These are phyloP conservation scores for Solidago caesia DNA, from an alignment of 129 eudicot genomes.

Conservation along the genomic window DNA sequence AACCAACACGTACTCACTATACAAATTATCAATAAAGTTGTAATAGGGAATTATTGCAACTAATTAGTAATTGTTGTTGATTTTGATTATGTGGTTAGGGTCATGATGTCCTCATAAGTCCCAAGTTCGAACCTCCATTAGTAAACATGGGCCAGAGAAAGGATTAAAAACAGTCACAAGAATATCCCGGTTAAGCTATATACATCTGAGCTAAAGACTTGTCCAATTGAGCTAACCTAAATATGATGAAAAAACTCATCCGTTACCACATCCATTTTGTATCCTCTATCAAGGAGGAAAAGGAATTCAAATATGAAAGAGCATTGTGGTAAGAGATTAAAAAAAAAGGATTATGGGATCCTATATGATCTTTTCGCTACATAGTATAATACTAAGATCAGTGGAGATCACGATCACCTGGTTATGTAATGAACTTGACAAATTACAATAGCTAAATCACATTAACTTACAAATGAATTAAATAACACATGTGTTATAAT, in stretches of 20 bases:
- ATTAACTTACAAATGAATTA: slow-evolving; percentile 21
- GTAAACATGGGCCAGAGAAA: too few species aligned
- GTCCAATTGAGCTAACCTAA: too few species aligned
- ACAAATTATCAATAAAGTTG: not conserved
- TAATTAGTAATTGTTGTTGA: not conserved
- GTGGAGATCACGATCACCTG: not conserved
- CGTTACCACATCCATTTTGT: too few species aligned
- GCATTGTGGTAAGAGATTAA: too few species aligned
- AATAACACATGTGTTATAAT: slow-evolving; percentile 24
- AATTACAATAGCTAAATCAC: slow-evolving; percentile 29
- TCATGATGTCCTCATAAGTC: too few species aligned
- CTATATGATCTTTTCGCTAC: not conserved
- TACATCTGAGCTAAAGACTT: too few species aligned
- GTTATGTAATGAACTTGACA: slow-evolving; percentile 10
- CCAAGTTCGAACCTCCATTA: too few species aligned
- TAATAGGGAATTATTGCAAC: not conserved
- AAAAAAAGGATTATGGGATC: too few species aligned
- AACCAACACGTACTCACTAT: slow-evolving; percentile 1
- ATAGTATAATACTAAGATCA: not conserved
- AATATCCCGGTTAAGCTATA: not conserved
- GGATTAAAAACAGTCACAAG: not conserved
- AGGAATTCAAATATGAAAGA: not conserved
- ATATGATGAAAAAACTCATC: too few species aligned
- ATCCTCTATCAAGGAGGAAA: not conserved
- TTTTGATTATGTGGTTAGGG: not conserved